Percentiles rank a stretch among this genome's conserved stretches.
Evolutionary conservation across 75 land plant species (phyloP).

Genomic region (Ceratopteris richardii): DNA sequence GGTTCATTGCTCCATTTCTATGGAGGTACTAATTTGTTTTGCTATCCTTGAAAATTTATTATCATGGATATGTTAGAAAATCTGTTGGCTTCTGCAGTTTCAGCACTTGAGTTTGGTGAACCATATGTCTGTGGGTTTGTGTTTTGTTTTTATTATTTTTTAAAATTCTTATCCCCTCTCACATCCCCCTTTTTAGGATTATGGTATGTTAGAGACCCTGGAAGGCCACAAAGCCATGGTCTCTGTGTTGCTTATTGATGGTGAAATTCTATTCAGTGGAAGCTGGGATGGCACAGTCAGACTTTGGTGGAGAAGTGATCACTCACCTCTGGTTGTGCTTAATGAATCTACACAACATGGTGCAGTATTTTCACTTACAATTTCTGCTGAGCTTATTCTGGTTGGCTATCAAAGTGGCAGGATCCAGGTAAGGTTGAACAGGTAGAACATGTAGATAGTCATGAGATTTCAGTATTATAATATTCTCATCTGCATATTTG

Average conservation of each 20-base stretch:
- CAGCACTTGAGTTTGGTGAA: too few species aligned
- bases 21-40: too few species aligned
- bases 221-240: constrained; percentile 78
- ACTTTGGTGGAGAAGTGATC: constrained; percentile 79
- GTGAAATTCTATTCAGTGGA: constrained; percentile 78
- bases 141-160: too few species aligned
- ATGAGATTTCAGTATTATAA: neutral
- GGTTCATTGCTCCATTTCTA: too few species aligned
- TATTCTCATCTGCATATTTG: neutral
- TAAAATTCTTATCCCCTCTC: too few species aligned
- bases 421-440: constrained; percentile 19
- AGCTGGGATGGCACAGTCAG: constrained; percentile 94
- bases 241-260: constrained; percentile 46
- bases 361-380: constrained; percentile 18
- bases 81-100: too few species aligned
- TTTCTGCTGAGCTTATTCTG: constrained; percentile 11
- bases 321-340: constrained; percentile 56
- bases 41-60: too few species aligned
- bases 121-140: too few species aligned
- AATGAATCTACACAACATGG: constrained; percentile 10
- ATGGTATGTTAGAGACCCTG: constrained; percentile 49
- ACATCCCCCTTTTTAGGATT: constrained; percentile 51
- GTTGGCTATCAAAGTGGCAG: constrained; percentile 19
- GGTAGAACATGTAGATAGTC: neutral
- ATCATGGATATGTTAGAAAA: too few species aligned